A percentile compares a stretch with the other conserved stretches of the same genome.
These are phyloP conservation scores for Syzygium grande DNA, from an alignment of 345 rosid genomes.

Conservation along the genomic window DNA sequence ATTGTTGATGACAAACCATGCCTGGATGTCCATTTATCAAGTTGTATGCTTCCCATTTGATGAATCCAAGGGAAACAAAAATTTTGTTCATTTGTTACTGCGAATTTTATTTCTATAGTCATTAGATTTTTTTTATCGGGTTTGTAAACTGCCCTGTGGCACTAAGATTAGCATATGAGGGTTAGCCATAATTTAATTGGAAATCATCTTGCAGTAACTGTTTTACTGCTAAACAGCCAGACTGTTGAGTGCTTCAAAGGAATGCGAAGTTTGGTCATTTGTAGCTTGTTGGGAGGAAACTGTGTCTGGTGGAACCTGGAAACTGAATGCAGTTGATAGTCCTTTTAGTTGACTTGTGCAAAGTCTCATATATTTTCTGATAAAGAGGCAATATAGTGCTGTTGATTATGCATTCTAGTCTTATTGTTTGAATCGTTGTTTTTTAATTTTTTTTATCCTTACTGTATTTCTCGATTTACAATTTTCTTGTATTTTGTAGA, in stretches of 20 bases:
- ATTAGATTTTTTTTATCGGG: background rate
- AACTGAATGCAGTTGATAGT: background rate
- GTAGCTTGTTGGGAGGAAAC: background rate
- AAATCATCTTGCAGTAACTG: background rate
- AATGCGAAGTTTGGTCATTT: background rate
- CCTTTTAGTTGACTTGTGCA: background rate
- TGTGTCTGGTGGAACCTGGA: background rate
- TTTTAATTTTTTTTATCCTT: background rate
- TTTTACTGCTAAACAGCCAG: background rate
- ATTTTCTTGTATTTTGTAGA: slow-evolving; percentile 6
- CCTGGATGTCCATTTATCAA: background rate
- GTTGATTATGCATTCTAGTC: background rate
- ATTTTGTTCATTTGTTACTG: background rate
- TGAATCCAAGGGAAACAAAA: background rate
- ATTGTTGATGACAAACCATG: background rate
- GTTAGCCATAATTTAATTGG: background rate
- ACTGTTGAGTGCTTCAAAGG: background rate
- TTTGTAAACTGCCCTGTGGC: background rate
- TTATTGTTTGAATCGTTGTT: background rate
- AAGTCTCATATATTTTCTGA: background rate
- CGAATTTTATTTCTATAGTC: background rate
- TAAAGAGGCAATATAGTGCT: background rate
- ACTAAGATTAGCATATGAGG: background rate
- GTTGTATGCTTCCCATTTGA: background rate
- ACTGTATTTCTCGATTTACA: background rate